Evolutionary conservation across 129 eudicot genomes (phyloP).

Genomic region (Gnaphalium uliginosum): DNA sequence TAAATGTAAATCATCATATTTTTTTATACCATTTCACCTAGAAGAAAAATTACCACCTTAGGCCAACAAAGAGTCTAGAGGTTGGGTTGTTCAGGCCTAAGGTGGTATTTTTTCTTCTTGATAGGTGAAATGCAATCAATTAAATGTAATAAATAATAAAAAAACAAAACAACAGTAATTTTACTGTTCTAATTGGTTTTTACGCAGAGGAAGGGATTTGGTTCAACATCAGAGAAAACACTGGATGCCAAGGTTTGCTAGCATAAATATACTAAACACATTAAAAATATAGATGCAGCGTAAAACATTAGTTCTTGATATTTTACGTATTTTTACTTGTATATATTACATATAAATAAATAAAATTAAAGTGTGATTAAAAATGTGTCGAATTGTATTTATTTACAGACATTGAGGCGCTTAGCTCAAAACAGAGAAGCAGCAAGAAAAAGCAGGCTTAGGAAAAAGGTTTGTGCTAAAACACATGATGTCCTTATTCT

Average conservation of each 20-base stretch:
- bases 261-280: background rate
- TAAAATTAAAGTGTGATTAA: background rate
- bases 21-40: no score
- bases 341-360: background rate
- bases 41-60: no score
- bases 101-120: slow-evolving; percentile 9
- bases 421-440: slow-evolving; percentile 99
- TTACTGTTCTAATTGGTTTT: slow-evolving; percentile 10
- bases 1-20: background rate
- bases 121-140: background rate
- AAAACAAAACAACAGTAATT: slow-evolving; percentile 5
- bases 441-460: slow-evolving; percentile 92
- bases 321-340: background rate
- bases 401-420: slow-evolving; percentile 84
- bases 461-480: slow-evolving; percentile 82
- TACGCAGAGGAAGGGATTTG: slow-evolving; percentile 74
- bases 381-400: slow-evolving; percentile 2
- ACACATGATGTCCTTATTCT: background rate
- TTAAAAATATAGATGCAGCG: background rate
- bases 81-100: slow-evolving; percentile 18
- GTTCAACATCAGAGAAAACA: slow-evolving; percentile 52
- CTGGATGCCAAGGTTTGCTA: slow-evolving; percentile 79
- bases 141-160: background rate
- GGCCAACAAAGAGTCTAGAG: background rate
- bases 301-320: background rate